Percentiles rank a stretch among this genome's conserved stretches.
Conservation (phyloP, 2,329 filamentous ascomycete genomes). For the Ploettnerulaceae sp. region DNA sequence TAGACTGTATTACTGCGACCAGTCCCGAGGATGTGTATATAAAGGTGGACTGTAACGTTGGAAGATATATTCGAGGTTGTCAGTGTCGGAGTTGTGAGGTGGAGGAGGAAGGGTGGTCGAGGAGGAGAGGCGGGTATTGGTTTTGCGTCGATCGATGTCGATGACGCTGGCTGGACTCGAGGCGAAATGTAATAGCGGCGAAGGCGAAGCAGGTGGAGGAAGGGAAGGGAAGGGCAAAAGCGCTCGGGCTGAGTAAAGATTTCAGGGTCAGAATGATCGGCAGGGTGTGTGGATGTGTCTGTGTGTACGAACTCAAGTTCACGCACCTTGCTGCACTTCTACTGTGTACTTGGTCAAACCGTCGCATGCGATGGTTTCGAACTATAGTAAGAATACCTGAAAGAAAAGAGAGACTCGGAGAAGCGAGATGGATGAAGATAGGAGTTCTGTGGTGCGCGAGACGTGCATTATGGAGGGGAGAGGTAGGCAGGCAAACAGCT, state of each 20-base stretch:
- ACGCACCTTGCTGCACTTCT: not conserved
- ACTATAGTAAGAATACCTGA: too few relatives aligned
- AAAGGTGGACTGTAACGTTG: not conserved
- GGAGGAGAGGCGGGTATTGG: not conserved
- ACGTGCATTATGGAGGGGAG: too few relatives aligned
- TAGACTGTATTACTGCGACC: not conserved
- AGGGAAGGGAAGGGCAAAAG: too few relatives aligned
- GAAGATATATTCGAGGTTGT: not conserved
- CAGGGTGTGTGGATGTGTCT: not conserved
- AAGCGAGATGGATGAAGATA: too few relatives aligned
- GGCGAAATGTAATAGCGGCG: not conserved
- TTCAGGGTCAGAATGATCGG: conserved; percentile 5
- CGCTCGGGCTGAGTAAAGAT: conserved; percentile 2
- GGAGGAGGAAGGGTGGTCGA: not conserved
- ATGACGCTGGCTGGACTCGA: not conserved
- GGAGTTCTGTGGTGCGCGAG: too few relatives aligned
- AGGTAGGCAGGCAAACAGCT: too few relatives aligned
- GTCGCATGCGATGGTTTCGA: too few relatives aligned
- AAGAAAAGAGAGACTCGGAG: too few relatives aligned
- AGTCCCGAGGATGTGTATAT: too few relatives aligned
- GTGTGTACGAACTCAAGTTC: too few relatives aligned
- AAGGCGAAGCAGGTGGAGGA: not conserved
- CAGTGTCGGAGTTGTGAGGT: not conserved
- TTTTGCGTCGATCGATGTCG: conserved; percentile 3
- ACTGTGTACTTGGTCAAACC: too few relatives aligned